Conservation (phyloP, 148 eudicot species). For the Pharnaceum exiguum region DNA sequence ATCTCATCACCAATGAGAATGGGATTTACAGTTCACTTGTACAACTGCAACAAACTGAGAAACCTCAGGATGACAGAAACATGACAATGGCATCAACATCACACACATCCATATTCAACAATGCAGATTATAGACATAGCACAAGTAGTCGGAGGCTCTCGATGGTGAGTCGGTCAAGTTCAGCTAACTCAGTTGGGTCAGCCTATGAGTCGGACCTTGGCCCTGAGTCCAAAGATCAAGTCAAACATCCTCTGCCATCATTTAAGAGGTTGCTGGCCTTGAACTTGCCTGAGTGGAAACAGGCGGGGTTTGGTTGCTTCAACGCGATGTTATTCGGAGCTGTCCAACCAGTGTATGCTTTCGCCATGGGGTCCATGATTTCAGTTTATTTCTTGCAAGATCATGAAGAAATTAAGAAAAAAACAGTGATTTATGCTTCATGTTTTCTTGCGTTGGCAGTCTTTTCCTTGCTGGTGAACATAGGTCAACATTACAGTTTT, state of each 20-base stretch:
- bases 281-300: conserved; percentile 44
- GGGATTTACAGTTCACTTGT: conserved; percentile 47
- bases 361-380: conserved; percentile 50
- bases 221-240: background rate
- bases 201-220: background rate
- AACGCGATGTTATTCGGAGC: conserved; percentile 49
- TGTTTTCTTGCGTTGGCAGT: conserved; percentile 65
- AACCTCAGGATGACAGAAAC: conserved; percentile 5
- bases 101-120: conserved; percentile 14
- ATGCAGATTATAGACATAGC: conserved; percentile 18
- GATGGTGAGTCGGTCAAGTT: conserved; percentile 43
- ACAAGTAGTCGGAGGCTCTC: conserved; percentile 41
- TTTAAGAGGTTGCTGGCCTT: conserved; percentile 54
- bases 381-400: conserved; percentile 43
- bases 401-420: conserved; percentile 37
- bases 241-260: conserved; percentile 33
- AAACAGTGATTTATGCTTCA: conserved; percentile 37
- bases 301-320: conserved; percentile 35
- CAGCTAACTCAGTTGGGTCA: conserved; percentile 34
- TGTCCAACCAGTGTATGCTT: conserved; percentile 46
- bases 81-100: conserved; percentile 11
- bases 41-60: conserved; percentile 43
- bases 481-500: conserved; percentile 63
- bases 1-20: conserved; percentile 30
- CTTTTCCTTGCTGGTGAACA: conserved; percentile 49